These are phyloP conservation scores for Blastocystis sp. DNA, from an alignment of 352 stramenopile species.

Conservation along the genomic window DNA sequence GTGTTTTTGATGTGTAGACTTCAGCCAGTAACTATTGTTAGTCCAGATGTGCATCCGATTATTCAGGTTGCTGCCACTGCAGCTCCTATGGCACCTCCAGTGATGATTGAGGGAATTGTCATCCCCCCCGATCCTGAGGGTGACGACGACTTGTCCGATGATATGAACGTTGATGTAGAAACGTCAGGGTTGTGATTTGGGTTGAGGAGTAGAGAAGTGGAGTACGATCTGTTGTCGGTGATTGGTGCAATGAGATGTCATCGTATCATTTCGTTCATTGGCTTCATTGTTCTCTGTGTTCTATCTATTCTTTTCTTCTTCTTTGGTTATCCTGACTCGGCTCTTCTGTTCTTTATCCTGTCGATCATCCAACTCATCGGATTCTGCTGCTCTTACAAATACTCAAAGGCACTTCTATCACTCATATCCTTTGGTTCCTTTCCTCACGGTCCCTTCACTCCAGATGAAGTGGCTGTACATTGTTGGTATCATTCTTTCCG, in stretches of 20 bases:
- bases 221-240: not conserved
- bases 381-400: not conserved
- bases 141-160: not conserved
- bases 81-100: no score
- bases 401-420: not conserved
- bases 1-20: no score
- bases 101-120: constrained; percentile 8
- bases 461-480: not conserved
- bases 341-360: not conserved
- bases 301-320: not conserved
- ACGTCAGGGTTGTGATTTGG: not conserved
- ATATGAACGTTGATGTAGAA: constrained; percentile 21
- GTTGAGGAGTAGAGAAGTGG: not conserved
- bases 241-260: not conserved
- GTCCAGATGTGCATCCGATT: no score
- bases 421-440: not conserved
- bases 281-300: not conserved
- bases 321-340: not conserved
- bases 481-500: not conserved
- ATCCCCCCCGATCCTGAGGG: constrained; percentile 30
- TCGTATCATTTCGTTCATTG: not conserved
- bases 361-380: not conserved
- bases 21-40: no score
- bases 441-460: not conserved
- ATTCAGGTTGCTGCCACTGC: no score